phyloP scores from a whole-genome alignment of 2,329 filamentous ascomycete species.

The Penicillium expansum region DNA sequence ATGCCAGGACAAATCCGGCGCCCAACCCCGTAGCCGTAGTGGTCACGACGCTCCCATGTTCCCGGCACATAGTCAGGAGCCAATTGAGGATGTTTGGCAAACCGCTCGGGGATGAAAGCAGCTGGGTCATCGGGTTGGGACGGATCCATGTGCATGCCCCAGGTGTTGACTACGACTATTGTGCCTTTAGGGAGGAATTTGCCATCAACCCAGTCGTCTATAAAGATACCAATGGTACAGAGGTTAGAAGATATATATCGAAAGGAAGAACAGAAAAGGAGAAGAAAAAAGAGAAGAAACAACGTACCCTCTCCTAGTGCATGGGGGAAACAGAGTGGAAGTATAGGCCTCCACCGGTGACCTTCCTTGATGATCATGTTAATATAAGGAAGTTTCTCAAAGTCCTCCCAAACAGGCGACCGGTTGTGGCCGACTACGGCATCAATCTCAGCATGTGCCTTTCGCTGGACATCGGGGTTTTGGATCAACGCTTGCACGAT shows the following conservation, averaged over 20 bases:
- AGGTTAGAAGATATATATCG: background rate
- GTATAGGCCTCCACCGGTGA: constrained; percentile 2
- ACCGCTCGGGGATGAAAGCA: background rate
- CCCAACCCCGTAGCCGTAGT: background rate
- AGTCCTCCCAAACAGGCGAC: background rate
- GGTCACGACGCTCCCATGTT: background rate
- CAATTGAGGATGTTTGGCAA: background rate
- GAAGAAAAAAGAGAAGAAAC: background rate
- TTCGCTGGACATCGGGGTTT: background rate
- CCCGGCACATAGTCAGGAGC: background rate
- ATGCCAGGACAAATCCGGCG: constrained; percentile 4
- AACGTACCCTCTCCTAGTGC: background rate
- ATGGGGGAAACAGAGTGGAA: background rate
- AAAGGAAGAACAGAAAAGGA: background rate
- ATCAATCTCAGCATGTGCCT: constrained; percentile 2
- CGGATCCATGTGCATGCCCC: constrained; percentile 2
- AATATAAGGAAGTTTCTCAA: background rate
- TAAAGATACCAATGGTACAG: no score
- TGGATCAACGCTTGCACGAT: constrained; percentile 1
- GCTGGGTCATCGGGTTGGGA: background rate
- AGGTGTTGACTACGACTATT: background rate
- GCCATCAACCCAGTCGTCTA: background rate
- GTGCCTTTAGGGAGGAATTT: background rate
- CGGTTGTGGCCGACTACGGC: background rate
- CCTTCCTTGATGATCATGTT: constrained; percentile 4